Evolutionary conservation across 148 eudicot genomes (phyloP).

Genomic region (Suaeda aralocaspica): DNA sequence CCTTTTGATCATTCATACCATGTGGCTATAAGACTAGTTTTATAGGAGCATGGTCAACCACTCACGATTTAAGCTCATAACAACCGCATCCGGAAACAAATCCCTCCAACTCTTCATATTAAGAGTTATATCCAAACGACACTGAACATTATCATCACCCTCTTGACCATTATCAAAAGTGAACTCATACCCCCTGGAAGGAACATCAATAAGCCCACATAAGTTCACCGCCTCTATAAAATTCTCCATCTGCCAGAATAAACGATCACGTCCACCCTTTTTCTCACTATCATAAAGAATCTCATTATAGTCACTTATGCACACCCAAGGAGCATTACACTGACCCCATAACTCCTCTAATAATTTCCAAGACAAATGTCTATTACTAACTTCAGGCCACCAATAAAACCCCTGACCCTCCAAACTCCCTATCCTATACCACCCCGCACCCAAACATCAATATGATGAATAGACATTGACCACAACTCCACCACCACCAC

Average conservation of each 20-base stretch:
- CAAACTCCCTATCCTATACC: no score
- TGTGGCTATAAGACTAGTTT: neutral
- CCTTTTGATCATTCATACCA: no score
- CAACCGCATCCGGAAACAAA: neutral
- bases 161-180: neutral
- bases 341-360: no score
- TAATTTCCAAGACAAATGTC: no score
- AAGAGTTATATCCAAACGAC: neutral
- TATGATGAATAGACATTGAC: no score
- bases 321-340: no score
- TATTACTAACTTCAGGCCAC: no score
- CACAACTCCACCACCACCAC: no score
- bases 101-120: neutral
- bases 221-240: neutral
- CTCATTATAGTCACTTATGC: slow-evolving; percentile 3
- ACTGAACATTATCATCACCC: neutral
- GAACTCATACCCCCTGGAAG: neutral
- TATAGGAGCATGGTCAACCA: slow-evolving; percentile 7
- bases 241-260: neutral
- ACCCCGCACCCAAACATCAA: no score
- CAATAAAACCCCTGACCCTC: no score
- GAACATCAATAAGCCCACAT: neutral
- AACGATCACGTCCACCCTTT: neutral
- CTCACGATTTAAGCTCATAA: neutral
- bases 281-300: neutral